A percentile compares a stretch with the other conserved stretches of the same genome.
These are phyloP conservation scores for Gossypium stocksii DNA, from an alignment of 345 rosid genomes.

Conservation along the genomic window DNA sequence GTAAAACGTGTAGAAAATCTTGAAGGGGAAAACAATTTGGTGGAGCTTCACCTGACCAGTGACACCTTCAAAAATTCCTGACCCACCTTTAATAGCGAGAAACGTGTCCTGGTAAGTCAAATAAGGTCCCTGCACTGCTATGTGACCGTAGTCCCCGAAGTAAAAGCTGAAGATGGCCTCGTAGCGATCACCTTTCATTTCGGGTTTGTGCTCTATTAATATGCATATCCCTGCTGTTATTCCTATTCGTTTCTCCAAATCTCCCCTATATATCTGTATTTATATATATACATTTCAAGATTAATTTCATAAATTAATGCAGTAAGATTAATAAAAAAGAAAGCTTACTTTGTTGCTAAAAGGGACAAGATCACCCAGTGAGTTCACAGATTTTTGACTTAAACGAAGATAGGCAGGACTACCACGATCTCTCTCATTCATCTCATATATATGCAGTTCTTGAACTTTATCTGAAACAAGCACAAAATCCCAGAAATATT, in stretches of 20 bases:
- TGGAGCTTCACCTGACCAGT: conserved; percentile 48
- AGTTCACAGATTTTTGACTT: conserved; percentile 33
- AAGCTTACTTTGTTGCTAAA: conserved; percentile 39
- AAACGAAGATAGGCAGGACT: conserved; percentile 46
- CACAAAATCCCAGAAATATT: neutral
- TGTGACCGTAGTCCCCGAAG: conserved; percentile 65
- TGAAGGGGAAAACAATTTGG: conserved; percentile 52
- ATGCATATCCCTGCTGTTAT: conserved; percentile 77
- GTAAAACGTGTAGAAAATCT: conserved; percentile 52
- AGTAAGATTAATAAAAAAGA: neutral
- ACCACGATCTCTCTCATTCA: conserved; percentile 48
- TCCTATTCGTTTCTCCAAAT: conserved; percentile 61
- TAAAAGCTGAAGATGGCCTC: conserved; percentile 76
- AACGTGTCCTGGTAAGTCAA: conserved; percentile 58
- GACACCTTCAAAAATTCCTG: conserved; percentile 55
- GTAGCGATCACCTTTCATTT: conserved; percentile 65
- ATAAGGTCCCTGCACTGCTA: conserved; percentile 59
- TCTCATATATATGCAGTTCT: conserved; percentile 46
- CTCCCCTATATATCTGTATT: conserved; percentile 40
- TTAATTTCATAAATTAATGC: neutral
- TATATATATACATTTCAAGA: neutral
- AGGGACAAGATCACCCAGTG: conserved; percentile 50
- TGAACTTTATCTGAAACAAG: conserved; percentile 31
- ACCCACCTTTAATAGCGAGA: conserved; percentile 23
- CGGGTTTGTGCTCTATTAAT: conserved; percentile 63